Conservation (phyloP, 2,329 filamentous ascomycete genomes). For the Acrocalymma vagum region DNA sequence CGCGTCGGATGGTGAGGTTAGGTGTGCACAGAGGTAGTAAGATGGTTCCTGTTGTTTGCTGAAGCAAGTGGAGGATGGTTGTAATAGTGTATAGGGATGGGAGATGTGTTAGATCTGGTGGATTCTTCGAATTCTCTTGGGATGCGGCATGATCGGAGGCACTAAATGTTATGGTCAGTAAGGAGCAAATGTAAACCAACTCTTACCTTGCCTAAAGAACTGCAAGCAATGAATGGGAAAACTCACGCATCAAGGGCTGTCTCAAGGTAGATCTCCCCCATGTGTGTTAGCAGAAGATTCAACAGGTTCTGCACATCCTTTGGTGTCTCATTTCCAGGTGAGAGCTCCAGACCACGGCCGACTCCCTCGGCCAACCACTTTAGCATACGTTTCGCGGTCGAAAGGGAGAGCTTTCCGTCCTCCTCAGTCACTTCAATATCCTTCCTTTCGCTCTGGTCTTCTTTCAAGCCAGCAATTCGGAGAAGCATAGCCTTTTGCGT, state of each 20-base stretch:
- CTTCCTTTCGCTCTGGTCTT: conserved; percentile 78
- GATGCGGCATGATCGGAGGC: conserved; percentile 73
- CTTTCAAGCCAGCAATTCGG: conserved; percentile 81
- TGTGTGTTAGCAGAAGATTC: conserved; percentile 81
- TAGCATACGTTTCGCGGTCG: conserved; percentile 97
- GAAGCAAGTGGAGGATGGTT: conserved; percentile 90
- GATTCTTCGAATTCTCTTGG: conserved; percentile 81
- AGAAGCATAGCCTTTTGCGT: conserved; percentile 93
- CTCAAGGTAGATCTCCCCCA: conserved; percentile 83
- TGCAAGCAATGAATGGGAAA: no score
- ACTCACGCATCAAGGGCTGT: conserved; percentile 68
- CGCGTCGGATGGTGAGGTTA: conserved; percentile 88
- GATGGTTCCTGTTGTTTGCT: conserved; percentile 88
- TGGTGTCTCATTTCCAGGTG: conserved; percentile 84
- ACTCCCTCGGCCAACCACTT: conserved; percentile 97
- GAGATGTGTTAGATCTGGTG: conserved; percentile 88
- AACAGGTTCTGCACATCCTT: conserved; percentile 91
- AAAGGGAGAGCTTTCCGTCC: conserved; percentile 82
- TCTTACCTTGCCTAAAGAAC: no score
- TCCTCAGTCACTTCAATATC: conserved; percentile 92
- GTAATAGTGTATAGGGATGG: conserved; percentile 81
- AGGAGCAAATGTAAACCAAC: no score
- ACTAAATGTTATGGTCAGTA: no score
- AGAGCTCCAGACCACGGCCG: conserved; percentile 88
- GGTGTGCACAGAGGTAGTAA: conserved; percentile 88